phyloP scores from a whole-genome alignment of 371 early-diverging fungal genomes.

The Parasitella parasitica region DNA sequence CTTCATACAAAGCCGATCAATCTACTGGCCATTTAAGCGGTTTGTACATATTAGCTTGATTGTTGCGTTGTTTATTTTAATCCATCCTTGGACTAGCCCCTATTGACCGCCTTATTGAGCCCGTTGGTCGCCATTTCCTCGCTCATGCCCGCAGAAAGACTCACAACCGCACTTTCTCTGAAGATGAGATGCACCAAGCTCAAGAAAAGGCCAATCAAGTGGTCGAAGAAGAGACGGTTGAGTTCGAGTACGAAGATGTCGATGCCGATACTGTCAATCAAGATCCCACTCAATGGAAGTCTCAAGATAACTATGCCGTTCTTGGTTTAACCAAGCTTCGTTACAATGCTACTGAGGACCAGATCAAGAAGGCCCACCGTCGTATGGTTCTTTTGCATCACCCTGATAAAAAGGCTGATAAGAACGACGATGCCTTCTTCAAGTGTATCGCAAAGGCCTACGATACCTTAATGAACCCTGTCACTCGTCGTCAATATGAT shows the following conservation, averaged over 20 bases:
- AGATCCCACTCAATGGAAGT: conserved; percentile 85
- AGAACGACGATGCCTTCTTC: conserved; percentile 94
- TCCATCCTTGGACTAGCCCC: too few species aligned
- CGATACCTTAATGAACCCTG: conserved; percentile 91
- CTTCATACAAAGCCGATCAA: conserved; percentile 59
- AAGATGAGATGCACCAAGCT: conserved; percentile 61
- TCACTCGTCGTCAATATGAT: conserved; percentile 95
- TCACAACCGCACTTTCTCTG: conserved; percentile 70
- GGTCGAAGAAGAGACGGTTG: conserved; percentile 63
- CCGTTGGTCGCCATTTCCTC: conserved; percentile 66
- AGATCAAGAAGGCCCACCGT: conserved; percentile 84
- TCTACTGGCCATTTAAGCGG: conserved; percentile 45
- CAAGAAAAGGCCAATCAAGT: conserved; percentile 49
- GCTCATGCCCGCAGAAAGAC: conserved; percentile 69
- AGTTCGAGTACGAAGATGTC: conserved; percentile 73
- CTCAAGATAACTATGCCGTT: conserved; percentile 87
- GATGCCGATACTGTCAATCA: conserved; percentile 61
- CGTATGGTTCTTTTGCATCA: conserved; percentile 86
- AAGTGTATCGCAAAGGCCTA: conserved; percentile 98
- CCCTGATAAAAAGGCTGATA: conserved; percentile 89
- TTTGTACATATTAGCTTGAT: conserved; percentile 1
- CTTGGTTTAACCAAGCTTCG: conserved; percentile 81
- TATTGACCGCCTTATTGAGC: conserved; percentile 57
- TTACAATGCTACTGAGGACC: conserved; percentile 80
- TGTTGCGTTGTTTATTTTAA: too few species aligned